Percentiles rank a stretch among this genome's conserved stretches.
These are phyloP conservation scores for Leccinellum albellum DNA, from an alignment of 768 basidiomycete species.

Conservation along the genomic window DNA sequence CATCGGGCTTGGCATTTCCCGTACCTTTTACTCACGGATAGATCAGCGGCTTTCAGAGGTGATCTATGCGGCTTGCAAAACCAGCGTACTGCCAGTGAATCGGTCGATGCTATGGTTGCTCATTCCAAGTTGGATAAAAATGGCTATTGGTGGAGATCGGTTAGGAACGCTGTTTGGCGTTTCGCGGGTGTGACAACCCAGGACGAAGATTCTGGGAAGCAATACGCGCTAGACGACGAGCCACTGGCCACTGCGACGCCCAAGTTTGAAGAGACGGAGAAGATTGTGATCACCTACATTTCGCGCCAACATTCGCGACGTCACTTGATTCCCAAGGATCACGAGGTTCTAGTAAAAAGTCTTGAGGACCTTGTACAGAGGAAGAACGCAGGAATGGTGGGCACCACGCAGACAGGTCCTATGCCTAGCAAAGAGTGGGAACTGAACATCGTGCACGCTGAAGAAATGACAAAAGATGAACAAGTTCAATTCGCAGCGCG, in stretches of 20 bases:
- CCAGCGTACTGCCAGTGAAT: slow-evolving; percentile 70
- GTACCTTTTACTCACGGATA: slow-evolving; percentile 63
- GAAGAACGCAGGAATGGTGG: slow-evolving; percentile 25
- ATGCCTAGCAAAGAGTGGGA: slow-evolving; percentile 44
- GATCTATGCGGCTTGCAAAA: slow-evolving; percentile 56
- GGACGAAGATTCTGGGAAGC: slow-evolving; percentile 26
- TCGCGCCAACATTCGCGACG: slow-evolving; percentile 56
- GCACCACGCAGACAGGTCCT: not conserved
- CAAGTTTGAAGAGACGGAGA: slow-evolving; percentile 39
- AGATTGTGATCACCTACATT: slow-evolving; percentile 69
- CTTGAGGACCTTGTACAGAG: slow-evolving; percentile 48
- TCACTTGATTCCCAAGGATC: slow-evolving; percentile 53
- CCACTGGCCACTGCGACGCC: slow-evolving; percentile 1
- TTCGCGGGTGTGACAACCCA: slow-evolving; percentile 52
- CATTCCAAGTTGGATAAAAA: slow-evolving; percentile 30
- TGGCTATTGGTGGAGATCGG: slow-evolving; percentile 77
- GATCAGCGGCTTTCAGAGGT: slow-evolving; percentile 74
- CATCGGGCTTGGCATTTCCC: slow-evolving; percentile 69
- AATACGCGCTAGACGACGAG: not conserved
- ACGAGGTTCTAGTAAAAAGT: slow-evolving; percentile 48
- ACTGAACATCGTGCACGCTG: slow-evolving; percentile 57
- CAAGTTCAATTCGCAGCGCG: slow-evolving; percentile 63
- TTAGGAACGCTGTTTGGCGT: slow-evolving; percentile 60
- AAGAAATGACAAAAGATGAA: slow-evolving; percentile 68
- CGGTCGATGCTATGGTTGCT: slow-evolving; percentile 50